Conservation (phyloP, 2,329 filamentous ascomycete species). For the Fusarium ambrosium region DNA sequence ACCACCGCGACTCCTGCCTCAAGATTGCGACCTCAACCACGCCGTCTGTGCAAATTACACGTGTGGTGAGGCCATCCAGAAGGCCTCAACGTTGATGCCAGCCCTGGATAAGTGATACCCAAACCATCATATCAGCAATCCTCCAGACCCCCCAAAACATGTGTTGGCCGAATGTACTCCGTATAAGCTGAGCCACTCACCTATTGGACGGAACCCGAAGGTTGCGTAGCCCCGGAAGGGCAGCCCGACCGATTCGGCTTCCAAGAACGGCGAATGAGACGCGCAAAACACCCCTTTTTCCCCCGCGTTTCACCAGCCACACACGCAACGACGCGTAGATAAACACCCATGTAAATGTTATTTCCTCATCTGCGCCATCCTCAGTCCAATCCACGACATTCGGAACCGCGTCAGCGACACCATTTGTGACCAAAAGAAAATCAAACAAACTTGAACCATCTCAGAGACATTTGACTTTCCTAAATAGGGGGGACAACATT, state of each 20-base stretch:
- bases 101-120: not conserved
- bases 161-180: not conserved
- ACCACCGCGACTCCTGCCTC: not conserved
- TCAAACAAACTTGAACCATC: not conserved
- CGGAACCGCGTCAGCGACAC: not conserved
- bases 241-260: not conserved
- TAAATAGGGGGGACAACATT: not conserved
- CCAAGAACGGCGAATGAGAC: not conserved
- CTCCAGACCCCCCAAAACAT: not conserved
- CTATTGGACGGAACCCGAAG: not conserved
- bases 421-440: not conserved
- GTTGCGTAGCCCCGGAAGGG: not conserved
- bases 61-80: not conserved
- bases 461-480: not conserved
- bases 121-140: not conserved
- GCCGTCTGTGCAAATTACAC: not conserved
- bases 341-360: not conserved
- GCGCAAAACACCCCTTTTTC: not conserved
- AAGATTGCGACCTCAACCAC: not conserved
- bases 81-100: not conserved
- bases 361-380: not conserved
- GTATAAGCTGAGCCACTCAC: not conserved
- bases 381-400: not conserved
- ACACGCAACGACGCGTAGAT: not conserved
- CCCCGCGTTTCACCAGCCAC: slow-evolving; percentile 3